Conservation (phyloP, 1,139 yeast species). For the Zygosaccharomyces pseudobailii region DNA sequence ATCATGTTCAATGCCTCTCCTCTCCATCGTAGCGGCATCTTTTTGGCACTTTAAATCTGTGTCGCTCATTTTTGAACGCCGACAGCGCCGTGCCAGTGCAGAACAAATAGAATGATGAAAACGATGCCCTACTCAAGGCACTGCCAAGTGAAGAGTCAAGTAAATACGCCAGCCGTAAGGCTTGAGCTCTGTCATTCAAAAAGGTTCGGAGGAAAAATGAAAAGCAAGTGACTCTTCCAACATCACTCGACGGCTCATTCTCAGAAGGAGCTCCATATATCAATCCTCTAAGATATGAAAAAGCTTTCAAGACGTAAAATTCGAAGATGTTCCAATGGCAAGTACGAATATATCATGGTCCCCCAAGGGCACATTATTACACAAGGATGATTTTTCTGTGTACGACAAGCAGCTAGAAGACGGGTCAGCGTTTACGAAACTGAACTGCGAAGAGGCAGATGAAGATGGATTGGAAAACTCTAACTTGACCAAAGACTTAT, state of each 20-base stretch:
- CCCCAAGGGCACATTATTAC: not conserved
- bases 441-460: not conserved
- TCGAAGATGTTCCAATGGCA: not conserved
- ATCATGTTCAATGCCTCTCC: too few relatives aligned
- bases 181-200: not conserved
- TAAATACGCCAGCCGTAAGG: not conserved
- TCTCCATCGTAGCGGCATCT: too few relatives aligned
- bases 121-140: not conserved
- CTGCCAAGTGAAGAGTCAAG: not conserved
- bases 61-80: not conserved
- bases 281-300: not conserved
- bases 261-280: not conserved
- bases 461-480: not conserved
- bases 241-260: not conserved
- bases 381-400: not conserved
- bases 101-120: not conserved
- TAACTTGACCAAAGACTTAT: not conserved
- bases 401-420: not conserved
- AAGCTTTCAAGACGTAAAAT: not conserved
- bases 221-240: not conserved
- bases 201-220: not conserved
- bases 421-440: not conserved
- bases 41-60: not conserved
- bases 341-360: not conserved
- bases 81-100: not conserved